Percentiles rank a stretch among this genome's conserved stretches.
Conservation (phyloP, 208 protist species). For the Leishmania tropica region DNA sequence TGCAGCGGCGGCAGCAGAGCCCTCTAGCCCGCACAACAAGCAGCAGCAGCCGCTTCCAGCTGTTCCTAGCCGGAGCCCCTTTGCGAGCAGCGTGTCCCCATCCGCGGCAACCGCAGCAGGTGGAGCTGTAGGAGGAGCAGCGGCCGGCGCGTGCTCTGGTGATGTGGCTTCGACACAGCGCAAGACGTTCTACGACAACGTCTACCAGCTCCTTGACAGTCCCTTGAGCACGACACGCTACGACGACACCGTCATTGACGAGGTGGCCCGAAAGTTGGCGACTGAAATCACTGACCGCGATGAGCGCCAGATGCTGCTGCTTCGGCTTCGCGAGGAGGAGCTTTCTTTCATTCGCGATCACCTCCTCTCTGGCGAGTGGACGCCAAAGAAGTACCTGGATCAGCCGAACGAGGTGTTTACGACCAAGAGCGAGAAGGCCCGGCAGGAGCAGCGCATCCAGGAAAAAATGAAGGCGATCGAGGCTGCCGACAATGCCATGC, state of each 20-base stretch:
- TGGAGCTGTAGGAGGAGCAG: conserved; percentile 6
- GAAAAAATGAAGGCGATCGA: conserved; percentile 89
- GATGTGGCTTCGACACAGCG: conserved; percentile 5
- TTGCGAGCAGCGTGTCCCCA: conserved; percentile 9
- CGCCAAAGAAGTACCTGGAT: conserved; percentile 86
- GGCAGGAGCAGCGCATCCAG: conserved; percentile 85
- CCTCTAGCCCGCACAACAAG: conserved; percentile 18
- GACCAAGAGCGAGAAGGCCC: conserved; percentile 93
- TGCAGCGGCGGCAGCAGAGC: conserved; percentile 17
- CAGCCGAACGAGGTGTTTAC: conserved; percentile 93
- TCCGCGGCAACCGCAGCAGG: conserved; percentile 11
- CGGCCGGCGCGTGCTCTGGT: neutral
- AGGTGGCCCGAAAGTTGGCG: conserved; percentile 52
- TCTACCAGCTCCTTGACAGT: conserved; percentile 61
- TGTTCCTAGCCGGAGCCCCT: conserved; percentile 17
- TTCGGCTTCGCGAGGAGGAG: conserved; percentile 83
- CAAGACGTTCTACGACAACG: conserved; percentile 42
- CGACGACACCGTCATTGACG: conserved; percentile 39
- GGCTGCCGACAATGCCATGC: conserved; percentile 40
- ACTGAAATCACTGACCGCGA: conserved; percentile 65
- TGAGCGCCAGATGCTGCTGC: conserved; percentile 84
- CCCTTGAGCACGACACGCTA: conserved; percentile 43
- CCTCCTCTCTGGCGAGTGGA: conserved; percentile 92
- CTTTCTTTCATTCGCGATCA: conserved; percentile 79
- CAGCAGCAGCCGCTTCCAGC: conserved; percentile 10